Base-by-base conservation (phyloP, 495 filamentous ascomycete species). In the Clavariopsis aquatica region DNA sequence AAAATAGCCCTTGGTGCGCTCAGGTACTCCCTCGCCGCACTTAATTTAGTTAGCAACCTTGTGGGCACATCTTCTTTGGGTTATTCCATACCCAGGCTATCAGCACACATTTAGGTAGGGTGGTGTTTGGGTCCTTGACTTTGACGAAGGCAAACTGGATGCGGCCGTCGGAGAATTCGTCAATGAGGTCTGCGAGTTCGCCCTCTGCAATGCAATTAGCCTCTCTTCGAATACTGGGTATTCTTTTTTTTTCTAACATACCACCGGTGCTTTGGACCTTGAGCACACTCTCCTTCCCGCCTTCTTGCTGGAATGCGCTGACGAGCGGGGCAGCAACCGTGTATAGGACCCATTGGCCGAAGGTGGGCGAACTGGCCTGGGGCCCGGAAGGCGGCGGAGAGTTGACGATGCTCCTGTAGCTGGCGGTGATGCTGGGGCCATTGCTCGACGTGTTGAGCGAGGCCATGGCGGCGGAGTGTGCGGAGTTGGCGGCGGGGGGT, bases 91-190 rank as follows among this genome's bases (percentile, higher is more conserved):
- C 79, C 94, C 94, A 99, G 45, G 87, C 93, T 70, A 99, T 91
- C 52, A 99, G 80, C 45, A 94, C 92, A 73, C 88, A 89, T 78
- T 99, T 99, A 26, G 93, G 91, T 9, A 99, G 81, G 6, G 86
- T 83, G 0, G 90, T 92, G 74, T 99, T 99, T 13, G 91, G 87
- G 73, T 98, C 95, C 69, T 90, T 96, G 76, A 99, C 88, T 77
- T 96, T 97, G 57, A 94, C 87, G 72, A 93, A 99, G 23, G 92
- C 94, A 77, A 96, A 98, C 79, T 99, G 94, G 52, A 98, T 87
- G 65, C 91, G 86, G 46, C 94, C 94, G 76, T 99, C 94, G 58
- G 87, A 97, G 77, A 99, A 96, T 57, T 99, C 94, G 56, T 99
- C 95, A 68, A 96, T 85, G n/a, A 99, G 82, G 60, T 96, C 92